phyloP scores from a whole-genome alignment of 441 rosid species.

The Erodium trifolium region DNA sequence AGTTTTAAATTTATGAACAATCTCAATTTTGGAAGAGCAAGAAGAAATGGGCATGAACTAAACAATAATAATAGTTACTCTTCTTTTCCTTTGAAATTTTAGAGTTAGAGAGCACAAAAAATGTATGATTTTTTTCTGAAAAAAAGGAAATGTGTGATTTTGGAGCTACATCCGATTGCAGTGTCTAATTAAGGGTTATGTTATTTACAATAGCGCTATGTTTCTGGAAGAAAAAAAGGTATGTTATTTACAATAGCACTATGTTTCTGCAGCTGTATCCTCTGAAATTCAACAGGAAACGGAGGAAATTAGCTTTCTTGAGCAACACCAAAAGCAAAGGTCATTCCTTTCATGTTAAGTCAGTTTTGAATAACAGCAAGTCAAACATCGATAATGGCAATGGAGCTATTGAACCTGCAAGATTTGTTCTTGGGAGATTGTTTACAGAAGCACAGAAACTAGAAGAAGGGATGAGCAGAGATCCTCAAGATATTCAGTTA shows the following conservation, averaged over 20 bases:
- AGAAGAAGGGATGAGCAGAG: conserved; percentile 37
- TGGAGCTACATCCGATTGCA: neutral
- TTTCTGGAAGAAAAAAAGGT: conserved; percentile 16
- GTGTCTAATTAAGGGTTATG: neutral
- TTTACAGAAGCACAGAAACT: conserved; percentile 55
- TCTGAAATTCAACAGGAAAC: conserved; percentile 32
- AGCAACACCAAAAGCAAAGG: conserved; percentile 19
- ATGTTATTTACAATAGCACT: neutral
- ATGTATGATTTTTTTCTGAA: too few species aligned
- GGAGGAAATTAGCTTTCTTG: conserved; percentile 21
- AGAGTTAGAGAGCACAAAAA: neutral
- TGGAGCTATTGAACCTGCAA: conserved; percentile 44
- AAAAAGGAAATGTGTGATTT: too few species aligned
- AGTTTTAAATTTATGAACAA: neutral
- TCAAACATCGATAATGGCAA: conserved; percentile 32
- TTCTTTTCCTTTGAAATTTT: neutral
- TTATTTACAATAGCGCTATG: neutral
- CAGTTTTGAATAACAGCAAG: conserved; percentile 35
- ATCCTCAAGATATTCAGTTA: conserved; percentile 22
- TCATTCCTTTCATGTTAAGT: conserved; percentile 24
- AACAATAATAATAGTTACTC: too few species aligned
- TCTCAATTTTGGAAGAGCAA: neutral
- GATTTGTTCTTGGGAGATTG: conserved; percentile 52
- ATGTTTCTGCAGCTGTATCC: conserved; percentile 32
- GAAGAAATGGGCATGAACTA: neutral